Evolutionary conservation across 306 rosid species (phyloP), one percentile per base, ranked within the genome.

Genomic region (Notholithocarpus densiflorus): DNA sequence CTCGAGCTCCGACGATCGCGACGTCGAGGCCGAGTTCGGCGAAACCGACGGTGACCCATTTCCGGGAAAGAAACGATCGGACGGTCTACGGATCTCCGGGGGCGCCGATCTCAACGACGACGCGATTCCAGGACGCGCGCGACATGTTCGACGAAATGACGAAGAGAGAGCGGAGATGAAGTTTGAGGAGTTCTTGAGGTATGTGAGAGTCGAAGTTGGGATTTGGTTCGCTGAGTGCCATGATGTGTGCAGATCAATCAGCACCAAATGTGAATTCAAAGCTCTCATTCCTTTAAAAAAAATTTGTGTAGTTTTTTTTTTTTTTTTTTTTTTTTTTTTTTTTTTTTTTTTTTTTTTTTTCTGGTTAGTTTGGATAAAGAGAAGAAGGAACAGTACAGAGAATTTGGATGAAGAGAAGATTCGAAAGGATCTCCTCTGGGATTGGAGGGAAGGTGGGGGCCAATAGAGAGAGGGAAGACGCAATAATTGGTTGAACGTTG

Each of bases 1-100:
- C 73, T 76, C 87, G 10, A 96, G 88, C 88, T 91, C 99, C 53
- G 89, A 74, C 13, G 85, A 59, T 17, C 80, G 77, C 66, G 93
- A 85, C 13, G 92, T 75, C 19, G 92, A 86, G 10, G 83, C 64
- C 68, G 59, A 9, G 65, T 23, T 84, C n/a, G 80, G 62, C 27
- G 79, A 57, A 77, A 20, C 76, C 26, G 57, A 43, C 6, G 83
- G 52, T 11, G 81, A 61, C 14, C 89, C 97, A 80, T 83, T 88
- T 4, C 85, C 86, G 45, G 84, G 56, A 14, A 72, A 73, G 85
- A 89, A 89, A 15, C 98, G 94, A 55, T 96, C 97, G 19, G 93
- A 87, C 3, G 98, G 99, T 8, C 94, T 77, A 2, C 99, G 96
- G 71, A 93, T 91, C 54, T 80, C 92, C 13, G 94, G 94, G 54